phyloP scores from a whole-genome alignment of 2,329 filamentous ascomycete genomes.

The Plenodomus tracheiphilus region DNA sequence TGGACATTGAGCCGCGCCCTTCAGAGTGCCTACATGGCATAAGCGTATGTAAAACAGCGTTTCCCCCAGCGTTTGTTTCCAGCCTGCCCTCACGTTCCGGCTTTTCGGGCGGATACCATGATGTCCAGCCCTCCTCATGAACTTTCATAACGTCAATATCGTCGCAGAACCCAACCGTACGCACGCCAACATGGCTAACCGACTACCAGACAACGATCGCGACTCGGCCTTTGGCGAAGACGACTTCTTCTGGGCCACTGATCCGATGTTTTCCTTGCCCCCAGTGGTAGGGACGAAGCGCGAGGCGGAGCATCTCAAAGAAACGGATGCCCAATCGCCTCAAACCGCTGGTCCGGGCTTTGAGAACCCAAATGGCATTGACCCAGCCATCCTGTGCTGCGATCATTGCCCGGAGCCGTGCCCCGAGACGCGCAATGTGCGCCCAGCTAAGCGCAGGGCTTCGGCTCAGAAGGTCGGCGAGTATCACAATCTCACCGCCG shows the following conservation, averaged over 20 bases:
- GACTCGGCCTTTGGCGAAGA: constrained; percentile 40
- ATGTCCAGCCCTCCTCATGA: neutral
- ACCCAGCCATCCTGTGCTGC: constrained; percentile 23
- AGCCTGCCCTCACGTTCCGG: neutral
- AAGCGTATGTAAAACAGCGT: neutral
- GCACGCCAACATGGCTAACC: constrained; percentile 34
- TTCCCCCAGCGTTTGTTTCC: neutral
- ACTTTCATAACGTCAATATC: neutral
- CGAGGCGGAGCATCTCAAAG: constrained; percentile 25
- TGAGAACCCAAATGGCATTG: neutral
- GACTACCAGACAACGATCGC: constrained; percentile 30
- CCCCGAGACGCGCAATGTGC: constrained; percentile 20
- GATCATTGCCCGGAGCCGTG: constrained; percentile 30
- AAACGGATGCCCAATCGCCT: neutral
- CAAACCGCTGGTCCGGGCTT: neutral
- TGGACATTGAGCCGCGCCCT: neutral
- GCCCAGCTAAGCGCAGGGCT: constrained; percentile 40
- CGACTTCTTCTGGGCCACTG: constrained; percentile 24
- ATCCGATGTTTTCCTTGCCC: constrained; percentile 33
- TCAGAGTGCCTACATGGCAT: neutral
- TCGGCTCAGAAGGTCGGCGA: constrained; percentile 35
- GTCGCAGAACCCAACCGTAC: neutral
- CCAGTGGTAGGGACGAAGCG: constrained; percentile 41
- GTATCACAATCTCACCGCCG: constrained; percentile 28
- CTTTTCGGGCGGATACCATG: neutral